Evolutionary conservation across 768 basidiomycete species (phyloP), one percentile per base, ranked within the genome.

Genomic region (Lactarius deliciosus): DNA sequence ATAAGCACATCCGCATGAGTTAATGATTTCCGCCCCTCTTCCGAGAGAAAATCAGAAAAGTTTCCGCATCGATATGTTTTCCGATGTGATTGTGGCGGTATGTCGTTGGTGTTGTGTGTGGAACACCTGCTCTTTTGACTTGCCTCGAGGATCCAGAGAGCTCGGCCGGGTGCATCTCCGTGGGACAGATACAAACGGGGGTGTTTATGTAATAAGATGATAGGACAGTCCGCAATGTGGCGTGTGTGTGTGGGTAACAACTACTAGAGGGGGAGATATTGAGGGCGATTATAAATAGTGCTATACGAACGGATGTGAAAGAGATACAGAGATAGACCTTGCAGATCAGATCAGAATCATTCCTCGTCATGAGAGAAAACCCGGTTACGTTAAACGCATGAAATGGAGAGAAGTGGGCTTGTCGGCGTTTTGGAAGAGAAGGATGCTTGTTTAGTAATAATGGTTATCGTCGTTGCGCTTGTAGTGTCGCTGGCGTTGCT

Each of bases 221-320:
- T 55, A 53, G 45, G 50, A 58, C 58, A 55, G 63, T 47, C 50
- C 34, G 62, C 40, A 63, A 38, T 56, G 57, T 40, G 62, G 65
- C 41, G 47, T 50, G 47, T 11, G 53, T n/a, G 50, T 60, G 60
- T 9, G 61, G 30, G 57, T 58, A 61, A 55, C 40, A 41, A 59
- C 50, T 43, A 59, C 18, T n/a, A 18, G 16, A 20, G 28, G 11
- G n/a, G 25, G 34, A 43, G 47, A 62, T 62, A 58, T 66, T 50
- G 60, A 47, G 60, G 55, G 22, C 25, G 61, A 67, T 67, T 67
- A 67, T 67, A 64, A 67, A 67, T 67, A 67, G 62, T 63, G 65
- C 61, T 64, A 60, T 53, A 58, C 53, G 62, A 64, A 16, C 62
- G 62, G 62, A 60, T 38, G 66, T 67, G 66, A 67, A 64, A 20